A percentile compares a stretch with the other conserved stretches of the same genome.
Evolutionary conservation across 73 alveolate species (phyloP).

Genomic region (Effrenium voratum): DNA sequence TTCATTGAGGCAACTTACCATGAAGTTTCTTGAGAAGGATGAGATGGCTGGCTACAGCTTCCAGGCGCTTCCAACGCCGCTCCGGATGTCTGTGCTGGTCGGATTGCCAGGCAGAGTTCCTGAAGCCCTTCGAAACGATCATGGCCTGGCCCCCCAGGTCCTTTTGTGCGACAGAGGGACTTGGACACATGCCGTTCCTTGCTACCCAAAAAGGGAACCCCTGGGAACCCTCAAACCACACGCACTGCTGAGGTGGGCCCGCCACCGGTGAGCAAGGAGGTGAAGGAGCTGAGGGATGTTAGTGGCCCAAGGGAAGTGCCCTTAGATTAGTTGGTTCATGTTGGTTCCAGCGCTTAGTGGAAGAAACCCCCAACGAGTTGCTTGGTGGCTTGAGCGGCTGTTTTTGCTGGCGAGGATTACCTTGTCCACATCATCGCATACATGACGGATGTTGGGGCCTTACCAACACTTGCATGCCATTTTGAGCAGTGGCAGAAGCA

Average conservation of each 20-base stretch:
- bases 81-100: too few species aligned
- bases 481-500: too few species aligned
- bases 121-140: slow-evolving; percentile 96
- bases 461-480: neutral
- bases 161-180: too few species aligned
- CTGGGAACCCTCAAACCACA: too few species aligned
- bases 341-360: too few species aligned
- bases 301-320: neutral
- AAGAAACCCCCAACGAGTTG: too few species aligned
- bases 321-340: too few species aligned
- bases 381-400: neutral
- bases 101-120: slow-evolving; percentile 95
- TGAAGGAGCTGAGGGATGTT: slow-evolving; percentile 26
- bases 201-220: too few species aligned
- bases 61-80: slow-evolving; percentile 58
- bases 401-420: slow-evolving; percentile 93
- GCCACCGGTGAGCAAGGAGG: slow-evolving; percentile 94
- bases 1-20: slow-evolving; percentile 96
- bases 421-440: slow-evolving; percentile 95
- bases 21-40: slow-evolving; percentile 96
- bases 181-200: too few species aligned
- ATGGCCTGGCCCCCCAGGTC: slow-evolving; percentile 95
- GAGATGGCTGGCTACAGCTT: slow-evolving; percentile 96
- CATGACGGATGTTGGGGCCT: slow-evolving; percentile 85
- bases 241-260: slow-evolving; percentile 71